Evolutionary conservation across 192 early-diverging fungal genomes (phyloP).

Genomic region (Coemansia sp.): DNA sequence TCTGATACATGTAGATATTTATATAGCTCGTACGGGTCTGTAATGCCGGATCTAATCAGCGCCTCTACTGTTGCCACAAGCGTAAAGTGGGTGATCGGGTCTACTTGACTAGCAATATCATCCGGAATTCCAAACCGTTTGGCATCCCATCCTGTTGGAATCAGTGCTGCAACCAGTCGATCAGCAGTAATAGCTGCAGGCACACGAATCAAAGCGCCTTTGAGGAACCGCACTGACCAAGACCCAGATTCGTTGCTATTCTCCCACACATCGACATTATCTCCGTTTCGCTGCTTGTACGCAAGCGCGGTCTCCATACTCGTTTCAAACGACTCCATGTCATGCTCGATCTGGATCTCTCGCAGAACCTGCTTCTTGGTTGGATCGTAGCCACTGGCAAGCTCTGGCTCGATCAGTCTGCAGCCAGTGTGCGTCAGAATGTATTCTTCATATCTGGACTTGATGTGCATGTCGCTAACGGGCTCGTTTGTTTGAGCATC

Average conservation of each 20-base stretch:
- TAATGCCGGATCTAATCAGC: constrained; percentile 84
- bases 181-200: constrained; percentile 88
- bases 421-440: constrained; percentile 92
- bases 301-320: constrained; percentile 78
- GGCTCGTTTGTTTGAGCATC: constrained; percentile 84
- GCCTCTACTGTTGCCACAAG: constrained; percentile 92
- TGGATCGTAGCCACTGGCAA: constrained; percentile 87
- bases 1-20: constrained; percentile 94
- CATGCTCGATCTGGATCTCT: constrained; percentile 85
- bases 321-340: constrained; percentile 85
- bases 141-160: constrained; percentile 93
- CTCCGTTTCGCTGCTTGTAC: background rate
- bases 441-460: constrained; percentile 86
- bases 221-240: constrained; percentile 77
- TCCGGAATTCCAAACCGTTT: constrained; percentile 88
- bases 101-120: constrained; percentile 86
- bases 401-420: constrained; percentile 86
- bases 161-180: constrained; percentile 79
- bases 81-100: constrained; percentile 82
- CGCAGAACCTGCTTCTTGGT: constrained; percentile 78
- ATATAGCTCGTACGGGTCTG: constrained; percentile 97
- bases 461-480: constrained; percentile 79
- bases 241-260: constrained; percentile 40
- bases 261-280: background rate
- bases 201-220: constrained; percentile 84